Percentiles rank a stretch among this genome's conserved stretches.
phyloP scores from a whole-genome alignment of 2,329 filamentous ascomycete species.

The Trichoderma guizhouense region DNA sequence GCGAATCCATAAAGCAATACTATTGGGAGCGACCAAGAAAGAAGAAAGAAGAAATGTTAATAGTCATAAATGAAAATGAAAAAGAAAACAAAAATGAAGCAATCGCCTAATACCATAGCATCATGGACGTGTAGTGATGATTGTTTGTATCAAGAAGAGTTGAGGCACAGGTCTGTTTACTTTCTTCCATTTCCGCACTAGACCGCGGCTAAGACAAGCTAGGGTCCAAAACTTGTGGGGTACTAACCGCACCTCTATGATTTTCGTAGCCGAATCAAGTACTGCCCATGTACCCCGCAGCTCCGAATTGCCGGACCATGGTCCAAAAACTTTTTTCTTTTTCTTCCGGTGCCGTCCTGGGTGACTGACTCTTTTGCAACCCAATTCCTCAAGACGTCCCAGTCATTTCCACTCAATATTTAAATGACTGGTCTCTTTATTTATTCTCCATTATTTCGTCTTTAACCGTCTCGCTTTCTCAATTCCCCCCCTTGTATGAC shows the following conservation, averaged over 20 bases:
- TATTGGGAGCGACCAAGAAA: not conserved
- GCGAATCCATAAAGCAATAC: not conserved
- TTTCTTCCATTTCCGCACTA: slow-evolving; percentile 31
- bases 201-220: slow-evolving; percentile 9
- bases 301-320: slow-evolving; percentile 27
- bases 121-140: not conserved
- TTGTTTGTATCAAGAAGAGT: not conserved
- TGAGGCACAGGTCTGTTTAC: slow-evolving; percentile 28
- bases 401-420: slow-evolving; percentile 26
- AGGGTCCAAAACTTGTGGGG: slow-evolving; percentile 8
- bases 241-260: not conserved
- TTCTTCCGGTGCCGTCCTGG: slow-evolving; percentile 23
- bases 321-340: slow-evolving; percentile 32
- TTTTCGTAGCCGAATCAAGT: not conserved
- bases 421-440: slow-evolving; percentile 27
- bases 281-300: slow-evolving; percentile 11
- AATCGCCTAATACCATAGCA: not conserved
- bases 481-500: slow-evolving; percentile 21
- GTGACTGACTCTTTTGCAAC: slow-evolving; percentile 19
- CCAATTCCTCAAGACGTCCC: slow-evolving; percentile 21
- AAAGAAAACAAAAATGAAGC: not conserved
- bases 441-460: slow-evolving; percentile 22
- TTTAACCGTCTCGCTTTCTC: slow-evolving; percentile 20
- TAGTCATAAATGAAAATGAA: not conserved
- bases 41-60: not conserved